Base-by-base conservation (phyloP, 345 rosid species). In the Arabidopsis arenosa region DNA sequence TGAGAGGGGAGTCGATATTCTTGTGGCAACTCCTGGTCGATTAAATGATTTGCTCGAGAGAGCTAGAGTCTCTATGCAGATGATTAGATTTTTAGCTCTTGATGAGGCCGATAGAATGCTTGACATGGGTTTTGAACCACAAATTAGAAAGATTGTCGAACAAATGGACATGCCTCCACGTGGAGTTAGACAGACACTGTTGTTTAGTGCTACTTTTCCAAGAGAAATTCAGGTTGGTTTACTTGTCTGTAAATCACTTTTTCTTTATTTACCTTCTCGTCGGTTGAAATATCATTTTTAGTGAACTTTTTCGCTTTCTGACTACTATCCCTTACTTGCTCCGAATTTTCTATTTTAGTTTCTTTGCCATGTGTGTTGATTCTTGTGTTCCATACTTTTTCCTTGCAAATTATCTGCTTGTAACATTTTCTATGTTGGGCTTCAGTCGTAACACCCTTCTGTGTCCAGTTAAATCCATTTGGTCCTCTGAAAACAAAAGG, bases 71-170 rank as follows among this genome's bases (percentile, higher is more conserved):
- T 95, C 99, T 1, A 76, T 95, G 73, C 97, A 88, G 77, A 86
- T 92, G 97, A 83, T 94, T 80, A 90, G 86, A 79, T 94, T 84
- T 61, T 83, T 94, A 80, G 97, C 98, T 37, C 88, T 95, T 28
- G 99, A 95, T 70, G 99, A 95, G 82, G 99, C 99, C 18, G 99
- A 95, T 84, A 86, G 99, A 63, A 95, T 95, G 99, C 81, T 95
- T 67, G 99, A 95, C 79, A 95, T 95, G 99, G 99, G 99, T 71
- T 95, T 95, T 86, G 99, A 95, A 84, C 99, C 99, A 9, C 99
- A 95, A 75, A 95, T 95, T 58, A 86, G 99, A 65, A 95, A 95
- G 77, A 95, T 95, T 68, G 99, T 95, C 3, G 93, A 94, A 73
- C 91, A 94, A 78, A 90, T 85, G 92, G 99, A 95, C 75, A 95